These are phyloP conservation scores for Umbelopsis isabellina DNA, from an alignment of 192 early-diverging fungal species.

Conservation along the genomic window DNA sequence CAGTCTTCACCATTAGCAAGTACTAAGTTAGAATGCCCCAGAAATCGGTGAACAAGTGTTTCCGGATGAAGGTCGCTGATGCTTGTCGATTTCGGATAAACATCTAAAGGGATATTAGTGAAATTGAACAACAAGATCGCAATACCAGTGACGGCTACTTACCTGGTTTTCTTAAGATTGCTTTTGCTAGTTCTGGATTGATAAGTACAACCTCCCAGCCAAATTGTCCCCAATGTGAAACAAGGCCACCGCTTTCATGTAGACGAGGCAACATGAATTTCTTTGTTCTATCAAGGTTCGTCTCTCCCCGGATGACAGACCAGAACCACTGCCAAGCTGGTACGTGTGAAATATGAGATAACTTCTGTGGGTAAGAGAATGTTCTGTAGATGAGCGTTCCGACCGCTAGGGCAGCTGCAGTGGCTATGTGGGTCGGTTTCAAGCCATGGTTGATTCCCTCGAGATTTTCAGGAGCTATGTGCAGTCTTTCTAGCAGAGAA, in stretches of 20 bases:
- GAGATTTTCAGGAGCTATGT: too few species aligned
- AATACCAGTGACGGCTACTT: background rate
- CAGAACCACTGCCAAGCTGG: background rate
- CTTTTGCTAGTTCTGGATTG: background rate
- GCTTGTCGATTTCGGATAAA: background rate
- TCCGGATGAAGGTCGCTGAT: background rate
- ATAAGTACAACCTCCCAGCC: conserved; percentile 3
- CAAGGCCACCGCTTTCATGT: background rate
- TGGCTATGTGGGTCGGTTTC: too few species aligned
- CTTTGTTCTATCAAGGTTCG: background rate
- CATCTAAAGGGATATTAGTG: background rate
- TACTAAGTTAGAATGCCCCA: conserved; percentile 28
- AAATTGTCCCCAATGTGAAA: background rate
- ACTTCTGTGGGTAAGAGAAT: background rate
- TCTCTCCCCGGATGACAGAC: background rate
- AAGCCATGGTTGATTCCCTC: too few species aligned
- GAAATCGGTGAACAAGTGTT: conserved; percentile 7
- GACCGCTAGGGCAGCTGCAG: too few species aligned
- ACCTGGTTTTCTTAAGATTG: conserved; percentile 1
- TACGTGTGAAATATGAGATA: background rate
- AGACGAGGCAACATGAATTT: background rate
- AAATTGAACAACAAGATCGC: background rate
- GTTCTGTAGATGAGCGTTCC: background rate
- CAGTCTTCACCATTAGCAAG: conserved; percentile 28
- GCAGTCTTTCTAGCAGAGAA: too few species aligned